These are phyloP conservation scores for Botrytis aclada DNA, from an alignment of 2,329 filamentous ascomycete genomes.

Conservation along the genomic window DNA sequence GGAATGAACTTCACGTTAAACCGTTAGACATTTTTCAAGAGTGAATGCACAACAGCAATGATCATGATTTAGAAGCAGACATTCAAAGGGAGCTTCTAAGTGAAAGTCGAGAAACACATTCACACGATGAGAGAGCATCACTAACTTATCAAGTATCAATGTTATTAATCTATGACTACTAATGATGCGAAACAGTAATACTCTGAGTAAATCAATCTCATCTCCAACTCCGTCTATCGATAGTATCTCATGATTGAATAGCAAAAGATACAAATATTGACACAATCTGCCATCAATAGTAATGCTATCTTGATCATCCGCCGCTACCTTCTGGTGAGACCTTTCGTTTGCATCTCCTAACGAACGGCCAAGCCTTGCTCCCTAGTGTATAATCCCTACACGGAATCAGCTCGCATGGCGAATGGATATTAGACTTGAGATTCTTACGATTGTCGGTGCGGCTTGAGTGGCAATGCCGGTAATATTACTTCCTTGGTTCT, in stretches of 20 bases:
- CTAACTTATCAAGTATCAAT: background rate
- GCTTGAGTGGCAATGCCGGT: slow-evolving; percentile 15
- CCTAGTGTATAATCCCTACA: slow-evolving; percentile 21
- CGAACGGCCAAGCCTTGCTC: slow-evolving; percentile 27
- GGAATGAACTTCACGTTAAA: background rate
- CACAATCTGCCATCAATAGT: background rate
- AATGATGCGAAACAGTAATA: background rate
- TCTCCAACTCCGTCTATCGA: background rate
- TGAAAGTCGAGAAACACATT: background rate
- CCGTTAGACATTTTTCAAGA: accelerated
- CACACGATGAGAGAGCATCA: no score
- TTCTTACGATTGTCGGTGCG: slow-evolving; percentile 18
- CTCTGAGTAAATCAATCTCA: background rate
- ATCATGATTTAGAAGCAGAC: background rate
- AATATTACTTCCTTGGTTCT: background rate
- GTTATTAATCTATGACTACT: background rate
- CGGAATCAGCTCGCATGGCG: slow-evolving; percentile 19
- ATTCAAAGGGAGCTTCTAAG: background rate
- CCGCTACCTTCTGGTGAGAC: background rate
- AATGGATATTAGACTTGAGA: background rate
- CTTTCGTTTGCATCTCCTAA: slow-evolving; percentile 22
- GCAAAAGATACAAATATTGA: background rate
- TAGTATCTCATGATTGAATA: background rate
- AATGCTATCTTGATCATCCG: background rate
- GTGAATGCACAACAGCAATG: no score